A percentile compares a stretch with the other conserved stretches of the same genome.
phyloP scores from a whole-genome alignment of 2,329 filamentous ascomycete species.

The Ophidiomyces ophidiicola region DNA sequence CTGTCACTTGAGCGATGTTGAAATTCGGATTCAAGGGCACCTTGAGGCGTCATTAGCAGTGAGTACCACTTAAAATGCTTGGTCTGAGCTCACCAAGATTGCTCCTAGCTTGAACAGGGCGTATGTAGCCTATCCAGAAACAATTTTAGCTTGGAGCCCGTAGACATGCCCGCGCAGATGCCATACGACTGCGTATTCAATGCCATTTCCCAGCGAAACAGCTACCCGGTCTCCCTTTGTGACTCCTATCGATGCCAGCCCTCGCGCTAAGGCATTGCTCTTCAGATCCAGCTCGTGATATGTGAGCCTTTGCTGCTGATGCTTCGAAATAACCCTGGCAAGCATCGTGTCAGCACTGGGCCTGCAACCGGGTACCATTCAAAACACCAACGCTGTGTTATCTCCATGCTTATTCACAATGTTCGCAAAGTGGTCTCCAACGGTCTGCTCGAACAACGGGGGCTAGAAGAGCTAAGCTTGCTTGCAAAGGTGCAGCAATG shows the following conservation, averaged over 20 bases:
- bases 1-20: conserved; percentile 62
- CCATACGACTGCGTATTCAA: conserved; percentile 65
- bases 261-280: conserved; percentile 64
- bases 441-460: conserved; percentile 36
- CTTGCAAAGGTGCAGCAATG: conserved; percentile 8
- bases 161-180: conserved; percentile 1
- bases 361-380: neutral
- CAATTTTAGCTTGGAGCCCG: conserved; percentile 5
- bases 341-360: conserved; percentile 3
- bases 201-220: conserved; percentile 71
- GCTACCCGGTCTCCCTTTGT: conserved; percentile 73
- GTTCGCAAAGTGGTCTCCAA: conserved; percentile 36
- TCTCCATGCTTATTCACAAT: conserved; percentile 36
- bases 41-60: conserved; percentile 23
- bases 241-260: conserved; percentile 58
- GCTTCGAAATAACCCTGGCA: conserved; percentile 44
- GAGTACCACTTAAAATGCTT: neutral
- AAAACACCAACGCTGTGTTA: conserved; percentile 39
- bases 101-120: conserved; percentile 91
- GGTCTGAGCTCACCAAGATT: conserved; percentile 48
- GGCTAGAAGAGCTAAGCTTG: conserved; percentile 23
- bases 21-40: conserved; percentile 89
- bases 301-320: conserved; percentile 55
- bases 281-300: conserved; percentile 62
- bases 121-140: conserved; percentile 48